Evolutionary conservation across 495 filamentous ascomycete species (phyloP), one percentile per base, ranked within the genome.

Genomic region (Neurospora tetrasperma): DNA sequence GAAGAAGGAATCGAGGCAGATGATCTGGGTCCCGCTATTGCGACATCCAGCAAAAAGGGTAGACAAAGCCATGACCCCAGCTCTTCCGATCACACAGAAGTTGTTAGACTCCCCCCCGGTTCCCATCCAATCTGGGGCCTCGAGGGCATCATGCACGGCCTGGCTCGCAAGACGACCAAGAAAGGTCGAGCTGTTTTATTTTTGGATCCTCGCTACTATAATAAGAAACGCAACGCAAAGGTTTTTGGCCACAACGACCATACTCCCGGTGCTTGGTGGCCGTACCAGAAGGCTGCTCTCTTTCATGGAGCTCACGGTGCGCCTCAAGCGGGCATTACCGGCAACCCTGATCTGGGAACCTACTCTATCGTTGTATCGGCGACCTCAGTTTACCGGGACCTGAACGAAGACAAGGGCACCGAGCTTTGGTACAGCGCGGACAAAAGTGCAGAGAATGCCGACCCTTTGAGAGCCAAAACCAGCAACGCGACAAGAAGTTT

Each of bases 291-390:
- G 5, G 82, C 79, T 5, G 86, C 87, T 0, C 76, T 86, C 11
- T 80, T 81, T 38, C 83, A 84, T 44, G 88, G 88, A 12, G 86
- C 84, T 0, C 87, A 89, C 62, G 86, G 86, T 1, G 73, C 78
- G 6, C 71, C 75, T 0, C 78, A 83, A 72, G 79, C 75, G 0
- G 88, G 88, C 1, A 89, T 89, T 42, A 74, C 77, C 16, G 87
- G 88, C 5, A 74, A 42, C 23, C 46, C 44, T 4, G 41, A 74
- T 0, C 10, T 11, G 0, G 87, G 87, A 10, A 82, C 84, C 2
- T 88, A 79, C 71, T 85, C 83, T 0, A 83, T 89, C 46, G 80
- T 84, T 1, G 74, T 83, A 5, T 76, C 81, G 18, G 83, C 80
- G 6, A 69, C 69, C 0, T 85, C 85, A 43, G 69, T 71, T 0